A percentile compares a stretch with the other conserved stretches of the same genome.
phyloP scores from a whole-genome alignment of 1,284 basidiomycete genomes.

The Neolentinus lepideus region DNA sequence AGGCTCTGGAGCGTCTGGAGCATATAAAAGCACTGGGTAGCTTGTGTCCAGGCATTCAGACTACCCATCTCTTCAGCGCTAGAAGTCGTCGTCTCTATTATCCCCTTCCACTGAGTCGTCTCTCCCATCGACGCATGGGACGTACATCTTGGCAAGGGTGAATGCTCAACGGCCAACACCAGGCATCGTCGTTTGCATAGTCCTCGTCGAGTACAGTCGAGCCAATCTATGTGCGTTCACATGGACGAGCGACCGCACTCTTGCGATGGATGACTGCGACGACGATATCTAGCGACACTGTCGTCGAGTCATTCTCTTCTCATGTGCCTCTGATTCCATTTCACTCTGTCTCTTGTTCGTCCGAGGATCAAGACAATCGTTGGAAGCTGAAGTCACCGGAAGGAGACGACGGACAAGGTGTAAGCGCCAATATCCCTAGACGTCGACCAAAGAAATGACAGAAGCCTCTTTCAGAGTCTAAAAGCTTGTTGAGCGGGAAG shows the following conservation, averaged over 20 bases:
- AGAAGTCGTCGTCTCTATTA: no score
- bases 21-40: no score
- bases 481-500: neutral
- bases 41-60: no score
- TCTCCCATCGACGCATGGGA: no score
- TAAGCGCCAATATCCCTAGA: no score
- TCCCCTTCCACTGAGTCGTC: no score
- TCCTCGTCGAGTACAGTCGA: neutral
- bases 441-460: neutral
- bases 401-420: no score
- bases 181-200: neutral
- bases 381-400: no score
- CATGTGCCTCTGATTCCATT: neutral
- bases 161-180: neutral
- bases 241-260: conserved; percentile 33
- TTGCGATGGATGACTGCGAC: conserved; percentile 74
- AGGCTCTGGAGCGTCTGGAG: no score
- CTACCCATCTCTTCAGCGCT: no score
- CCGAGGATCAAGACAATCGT: no score
- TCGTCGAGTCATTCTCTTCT: neutral
- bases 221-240: conserved; percentile 17
- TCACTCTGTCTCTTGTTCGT: conserved; percentile 7
- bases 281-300: conserved; percentile 24
- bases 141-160: no score
- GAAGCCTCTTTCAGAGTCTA: neutral